Conservation (phyloP, 306 rosid genomes). For the Fagus sylvatica region DNA sequence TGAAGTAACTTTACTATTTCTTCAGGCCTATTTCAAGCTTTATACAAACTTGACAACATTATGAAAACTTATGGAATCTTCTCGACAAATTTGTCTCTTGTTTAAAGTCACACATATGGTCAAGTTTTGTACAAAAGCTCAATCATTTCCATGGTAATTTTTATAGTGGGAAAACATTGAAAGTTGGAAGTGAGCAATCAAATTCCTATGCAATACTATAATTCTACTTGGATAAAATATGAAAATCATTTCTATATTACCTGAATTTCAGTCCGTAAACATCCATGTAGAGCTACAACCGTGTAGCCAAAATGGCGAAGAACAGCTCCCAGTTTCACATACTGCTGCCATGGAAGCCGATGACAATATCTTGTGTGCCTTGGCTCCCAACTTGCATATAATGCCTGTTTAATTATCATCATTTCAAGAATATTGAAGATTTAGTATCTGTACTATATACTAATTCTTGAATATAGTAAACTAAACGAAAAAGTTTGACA, state of each 20-base stretch:
- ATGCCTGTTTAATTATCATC: slow-evolving; percentile 53
- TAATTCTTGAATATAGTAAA: slow-evolving; percentile 4
- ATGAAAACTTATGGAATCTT: too few species aligned
- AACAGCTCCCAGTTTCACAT: slow-evolving; percentile 84
- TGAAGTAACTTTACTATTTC: too few species aligned
- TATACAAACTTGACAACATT: too few species aligned
- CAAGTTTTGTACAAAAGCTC: too few species aligned
- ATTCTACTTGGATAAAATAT: not conserved
- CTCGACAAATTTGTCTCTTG: too few species aligned
- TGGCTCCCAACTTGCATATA: slow-evolving; percentile 97
- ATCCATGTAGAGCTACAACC: slow-evolving; percentile 88
- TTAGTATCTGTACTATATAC: not conserved
- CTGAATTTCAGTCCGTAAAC: slow-evolving; percentile 89
- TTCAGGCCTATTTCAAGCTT: too few species aligned
- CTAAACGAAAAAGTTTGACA: slow-evolving; percentile 13
- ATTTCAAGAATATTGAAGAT: not conserved
- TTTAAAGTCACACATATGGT: too few species aligned
- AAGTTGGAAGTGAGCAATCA: too few species aligned
- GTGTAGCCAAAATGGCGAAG: slow-evolving; percentile 95
- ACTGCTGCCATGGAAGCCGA: slow-evolving; percentile 85
- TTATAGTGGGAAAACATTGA: too few species aligned
- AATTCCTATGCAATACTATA: not conserved
- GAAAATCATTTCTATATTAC: slow-evolving; percentile 25
- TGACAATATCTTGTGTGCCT: slow-evolving; percentile 84
- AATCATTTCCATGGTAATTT: too few species aligned